These are phyloP conservation scores for Rhytidhysteron rufulum DNA, from an alignment of 2,329 filamentous ascomycete species.

Conservation along the genomic window DNA sequence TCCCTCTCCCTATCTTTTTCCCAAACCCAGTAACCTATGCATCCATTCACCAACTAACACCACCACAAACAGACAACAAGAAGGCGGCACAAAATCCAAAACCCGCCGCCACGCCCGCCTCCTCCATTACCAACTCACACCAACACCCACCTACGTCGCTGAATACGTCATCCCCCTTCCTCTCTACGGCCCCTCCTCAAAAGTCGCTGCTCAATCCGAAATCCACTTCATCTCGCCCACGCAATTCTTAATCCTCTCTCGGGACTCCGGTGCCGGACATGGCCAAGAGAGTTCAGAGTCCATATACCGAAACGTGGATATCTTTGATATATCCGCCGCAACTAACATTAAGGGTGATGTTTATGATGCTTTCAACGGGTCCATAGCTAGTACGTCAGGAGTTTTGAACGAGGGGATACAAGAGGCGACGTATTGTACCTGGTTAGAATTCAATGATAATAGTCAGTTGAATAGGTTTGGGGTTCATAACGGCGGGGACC, in stretches of 20 bases:
- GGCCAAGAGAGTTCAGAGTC: constrained; percentile 52
- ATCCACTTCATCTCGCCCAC: constrained; percentile 60
- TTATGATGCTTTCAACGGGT: constrained; percentile 35
- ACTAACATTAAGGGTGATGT: constrained; percentile 55
- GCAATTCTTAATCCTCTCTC: constrained; percentile 64
- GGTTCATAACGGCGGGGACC: constrained; percentile 63
- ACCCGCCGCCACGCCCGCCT: constrained; percentile 58
- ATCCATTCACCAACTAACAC: too few relatives aligned
- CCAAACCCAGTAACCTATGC: not conserved
- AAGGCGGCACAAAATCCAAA: constrained; percentile 52
- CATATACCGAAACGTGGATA: constrained; percentile 64
- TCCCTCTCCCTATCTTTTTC: too few relatives aligned
- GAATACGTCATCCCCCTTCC: constrained; percentile 68
- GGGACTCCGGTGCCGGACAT: constrained; percentile 59
- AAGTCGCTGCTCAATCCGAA: constrained; percentile 64
- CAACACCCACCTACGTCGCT: constrained; percentile 47
- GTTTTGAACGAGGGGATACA: constrained; percentile 52
- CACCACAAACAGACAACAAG: constrained; percentile 22
- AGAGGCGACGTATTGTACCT: constrained; percentile 61
- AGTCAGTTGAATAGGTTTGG: constrained; percentile 62
- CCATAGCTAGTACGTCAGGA: constrained; percentile 50
- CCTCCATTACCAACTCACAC: constrained; percentile 60
- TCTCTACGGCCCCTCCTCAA: constrained; percentile 49
- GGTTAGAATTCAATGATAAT: constrained; percentile 66
- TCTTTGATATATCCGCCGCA: constrained; percentile 61